Evolutionary conservation across 352 stramenopile species (phyloP), one percentile per base, ranked within the genome.

Genomic region (Pythium dissimile): DNA sequence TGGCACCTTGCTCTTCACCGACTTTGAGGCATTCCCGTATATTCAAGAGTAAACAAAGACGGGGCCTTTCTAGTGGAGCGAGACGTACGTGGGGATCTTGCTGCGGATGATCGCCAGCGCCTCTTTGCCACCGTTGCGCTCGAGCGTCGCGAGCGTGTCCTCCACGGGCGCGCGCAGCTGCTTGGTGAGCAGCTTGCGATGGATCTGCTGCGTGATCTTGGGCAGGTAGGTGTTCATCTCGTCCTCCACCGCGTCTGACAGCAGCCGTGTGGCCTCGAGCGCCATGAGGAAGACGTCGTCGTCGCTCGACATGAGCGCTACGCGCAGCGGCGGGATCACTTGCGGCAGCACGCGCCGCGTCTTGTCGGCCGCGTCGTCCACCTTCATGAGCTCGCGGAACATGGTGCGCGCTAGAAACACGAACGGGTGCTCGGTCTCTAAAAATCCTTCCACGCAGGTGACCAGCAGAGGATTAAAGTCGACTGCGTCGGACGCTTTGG

Each of bases 41-140:
- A 64, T 89, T 41, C 79, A 92, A 62, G 82, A 89, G 35, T 92
- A 71, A 64, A 47, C 21, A 24, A 49, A 26, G n/a, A 43, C 20
- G 18, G 24, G 43, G n/a, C 23, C 24, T 32, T 53, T 21, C 45
- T 69, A 84, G 24, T 73, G 72, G 27, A 86, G 73, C 6, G 80
- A 90, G 11, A 69, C 64, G 44, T 90, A 92, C 12, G 81, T 92
- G 3, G 81, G 81, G 49, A 92, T 92, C 64, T 92, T 92, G 42
- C 71, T 77, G 16, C 75, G 72, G 52, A 90, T 90, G 60, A 88
- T 88, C 21, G 70, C 59, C n/a, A 89, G 72, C 28, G 82, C 79
- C 35, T 92, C 79, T 27, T 80, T 88, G 27, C 79, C 82, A 21
- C 79, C 79, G 47, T 92, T 89, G 60, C 77, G 80, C 51, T 89